Base-by-base conservation (phyloP, 345 rosid species). In the Salix exigua region DNA sequence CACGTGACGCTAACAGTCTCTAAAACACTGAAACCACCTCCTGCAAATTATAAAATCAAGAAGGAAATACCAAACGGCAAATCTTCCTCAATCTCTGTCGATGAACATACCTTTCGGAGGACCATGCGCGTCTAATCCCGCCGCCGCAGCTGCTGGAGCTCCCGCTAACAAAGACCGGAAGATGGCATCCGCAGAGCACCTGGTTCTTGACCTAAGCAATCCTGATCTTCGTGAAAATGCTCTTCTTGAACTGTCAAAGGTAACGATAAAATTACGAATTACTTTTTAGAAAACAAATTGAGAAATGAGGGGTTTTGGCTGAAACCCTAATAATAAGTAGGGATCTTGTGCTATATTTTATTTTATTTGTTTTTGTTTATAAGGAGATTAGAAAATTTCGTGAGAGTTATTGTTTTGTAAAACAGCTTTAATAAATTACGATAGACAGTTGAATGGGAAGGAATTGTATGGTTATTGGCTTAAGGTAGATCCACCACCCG, bases 191-290 rank as follows among this genome's bases (percentile, higher is more conserved):
- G 99, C 94, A 1, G 97, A 96, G 82, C 92, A 96, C 37, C 82
- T 96, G 86, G 98, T 93, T 2, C 97, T 93, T 79, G 97, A 96
- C 72, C 95, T 93, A 48, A 88, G 96, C 84, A 92, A 90, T 77
- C 98, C 97, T 2, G 98, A 93, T 83, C 97, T 92, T 84, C 90
- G 97, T 65, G 98, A 93, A 71, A 92, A 91, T 74, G 98, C 95
- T 53, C 92, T 93, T 42, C 88, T 88, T 40, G 93, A 91, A 72
- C 88, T 86, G 71, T 87, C 92, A 46, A 93, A 89, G 97, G 98
- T 90, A 71, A 65, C 9, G 14, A 40, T 26, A 35, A 9, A 12
- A 44, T n/a, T n/a, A 19, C 17, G 73, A 35, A 0, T 51, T 74
- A 64, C 4, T 26, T 64, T 23, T n/a, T 55, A 55, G 14, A n/a